phyloP scores from a whole-genome alignment of 208 protist genomes.

The Porcisia hertigi region DNA sequence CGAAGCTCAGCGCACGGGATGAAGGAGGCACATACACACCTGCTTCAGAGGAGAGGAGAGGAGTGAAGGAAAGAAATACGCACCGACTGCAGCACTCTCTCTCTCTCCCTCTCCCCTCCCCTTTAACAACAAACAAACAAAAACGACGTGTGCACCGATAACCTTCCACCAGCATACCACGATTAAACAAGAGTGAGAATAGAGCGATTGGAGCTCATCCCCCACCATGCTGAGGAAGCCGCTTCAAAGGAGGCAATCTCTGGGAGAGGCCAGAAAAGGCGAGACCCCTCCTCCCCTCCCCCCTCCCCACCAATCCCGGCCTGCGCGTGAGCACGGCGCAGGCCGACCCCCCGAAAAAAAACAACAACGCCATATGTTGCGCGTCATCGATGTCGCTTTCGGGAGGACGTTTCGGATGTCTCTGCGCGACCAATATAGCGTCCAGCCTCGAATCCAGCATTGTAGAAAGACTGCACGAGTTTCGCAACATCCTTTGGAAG shows the following conservation, averaged over 20 bases:
- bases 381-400: constrained; percentile 20
- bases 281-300: too few species aligned
- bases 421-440: constrained; percentile 30
- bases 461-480: constrained; percentile 58
- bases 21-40: background rate
- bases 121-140: background rate
- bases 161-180: too few species aligned
- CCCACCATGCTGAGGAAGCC: too few species aligned
- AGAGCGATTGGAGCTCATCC: too few species aligned
- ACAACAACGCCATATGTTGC: background rate
- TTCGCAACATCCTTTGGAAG: constrained; percentile 39
- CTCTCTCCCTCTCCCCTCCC: background rate
- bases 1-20: background rate
- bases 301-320: too few species aligned
- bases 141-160: too few species aligned
- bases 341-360: too few species aligned
- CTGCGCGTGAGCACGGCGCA: too few species aligned
- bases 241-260: too few species aligned
- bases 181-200: too few species aligned
- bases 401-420: background rate
- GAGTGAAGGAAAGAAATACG: background rate
- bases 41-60: background rate
- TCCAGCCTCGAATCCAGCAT: constrained; percentile 59
- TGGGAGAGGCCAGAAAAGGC: too few species aligned
- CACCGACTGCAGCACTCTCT: background rate